Percentiles rank a stretch among this genome's conserved stretches.
These are phyloP conservation scores for Filobasidium wieringae DNA, from an alignment of 768 basidiomycete genomes.

Conservation along the genomic window DNA sequence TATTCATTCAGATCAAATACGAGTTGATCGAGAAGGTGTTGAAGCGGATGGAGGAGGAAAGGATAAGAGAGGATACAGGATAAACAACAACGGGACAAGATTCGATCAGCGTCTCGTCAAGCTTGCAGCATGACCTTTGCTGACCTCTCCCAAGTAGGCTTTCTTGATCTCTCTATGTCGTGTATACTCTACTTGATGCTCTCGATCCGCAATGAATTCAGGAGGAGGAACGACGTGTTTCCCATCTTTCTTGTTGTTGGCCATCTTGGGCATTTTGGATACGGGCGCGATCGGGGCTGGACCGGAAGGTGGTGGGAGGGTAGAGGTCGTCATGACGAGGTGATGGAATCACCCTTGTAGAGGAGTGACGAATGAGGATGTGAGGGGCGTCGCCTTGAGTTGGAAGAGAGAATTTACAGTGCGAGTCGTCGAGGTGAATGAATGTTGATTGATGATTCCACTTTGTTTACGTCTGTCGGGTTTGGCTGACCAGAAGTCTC, in stretches of 20 bases:
- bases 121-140: slow-evolving; percentile 24
- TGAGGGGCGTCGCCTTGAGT: too few species aligned
- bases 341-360: not conserved
- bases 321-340: not conserved
- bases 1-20: slow-evolving; percentile 20
- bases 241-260: slow-evolving; percentile 11
- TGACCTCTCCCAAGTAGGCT: slow-evolving; percentile 79
- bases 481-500: too few species aligned
- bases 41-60: not conserved
- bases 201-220: slow-evolving; percentile 2
- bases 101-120: not conserved
- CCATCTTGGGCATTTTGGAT: not conserved
- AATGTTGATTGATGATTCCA: not conserved
- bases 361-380: not conserved
- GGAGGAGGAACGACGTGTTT: slow-evolving; percentile 5
- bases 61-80: not conserved
- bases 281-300: too few species aligned
- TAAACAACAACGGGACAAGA: too few species aligned
- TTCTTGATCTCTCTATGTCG: slow-evolving; percentile 46
- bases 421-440: not conserved
- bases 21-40: not conserved
- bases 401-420: too few species aligned
- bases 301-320: not conserved
- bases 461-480: not conserved
- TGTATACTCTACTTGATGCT: not conserved